Evolutionary conservation across 192 early-diverging fungal genomes (phyloP), one percentile per base, ranked within the genome.

Genomic region (Coemansia sp.): DNA sequence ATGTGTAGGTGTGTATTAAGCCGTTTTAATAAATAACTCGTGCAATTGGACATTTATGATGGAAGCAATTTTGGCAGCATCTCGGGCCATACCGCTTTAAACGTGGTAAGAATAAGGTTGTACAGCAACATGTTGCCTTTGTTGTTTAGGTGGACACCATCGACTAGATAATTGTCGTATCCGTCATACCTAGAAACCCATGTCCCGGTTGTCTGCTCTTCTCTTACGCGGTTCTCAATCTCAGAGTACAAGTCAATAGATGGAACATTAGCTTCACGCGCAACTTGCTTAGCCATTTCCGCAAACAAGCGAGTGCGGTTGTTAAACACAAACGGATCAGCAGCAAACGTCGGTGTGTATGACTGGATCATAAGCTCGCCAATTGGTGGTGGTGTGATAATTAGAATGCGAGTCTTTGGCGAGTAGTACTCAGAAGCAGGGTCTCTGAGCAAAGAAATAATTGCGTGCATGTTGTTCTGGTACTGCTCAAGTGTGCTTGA

Each of bases 361-460:
- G 37, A 50, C 52, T 32, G 19, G 9, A 39, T 85, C 25, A 68
- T 69, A 0, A 41, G 56, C 45, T 90, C 88, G 58, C 90, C 82
- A 1, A 91, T n/a, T 0, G 86, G 84, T 1, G 90, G 90, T 15
- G 90, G 90, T 0, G 90, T 87, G 45, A 95, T 83, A 15, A 93
- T 22, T 4, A 92, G 75, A 15, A 93, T 75, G 29, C 81, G 77
- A 0, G 87, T 85, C 4, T 82, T 69, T 4, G 90, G 88, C 14
- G 83, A 80, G 45, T 86, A 85, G 39, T 79, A 70, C 0, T 69
- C 61, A 3, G 89, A 89, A 0, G 59, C 29, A 0, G 86, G 77
- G 23, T 74, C 49, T 21, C 83, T 83, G 17, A 93, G 59, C 23
- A 82, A 65, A 0, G 70, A 55, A 12, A 93, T 75, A 54, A 94